phyloP scores from a whole-genome alignment of 441 rosid species.

The Isatis lusitanica region DNA sequence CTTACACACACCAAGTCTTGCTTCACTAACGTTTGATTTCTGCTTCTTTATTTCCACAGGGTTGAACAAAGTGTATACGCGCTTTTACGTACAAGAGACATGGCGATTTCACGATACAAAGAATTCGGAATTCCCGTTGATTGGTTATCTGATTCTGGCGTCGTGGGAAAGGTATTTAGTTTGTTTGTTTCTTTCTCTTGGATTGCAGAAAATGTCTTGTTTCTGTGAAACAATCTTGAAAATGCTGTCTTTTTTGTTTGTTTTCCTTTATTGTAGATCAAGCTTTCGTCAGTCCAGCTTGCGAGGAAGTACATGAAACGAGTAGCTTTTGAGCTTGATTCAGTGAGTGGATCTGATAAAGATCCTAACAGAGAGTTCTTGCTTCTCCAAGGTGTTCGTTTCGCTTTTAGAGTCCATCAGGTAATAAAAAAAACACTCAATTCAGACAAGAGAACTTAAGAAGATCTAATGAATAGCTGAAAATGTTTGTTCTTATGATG shows the following conservation, averaged over 20 bases:
- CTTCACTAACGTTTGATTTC: slow-evolving; percentile 15
- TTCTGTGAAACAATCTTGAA: neutral
- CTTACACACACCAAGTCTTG: slow-evolving; percentile 19
- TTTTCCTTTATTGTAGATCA: slow-evolving; percentile 52
- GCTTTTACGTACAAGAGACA: slow-evolving; percentile 89
- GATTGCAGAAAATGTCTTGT: neutral
- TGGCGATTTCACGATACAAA: slow-evolving; percentile 82
- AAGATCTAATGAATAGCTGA: neutral
- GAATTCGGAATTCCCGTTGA: slow-evolving; percentile 85
- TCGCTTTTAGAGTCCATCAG: slow-evolving; percentile 98
- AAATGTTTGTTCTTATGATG: neutral
- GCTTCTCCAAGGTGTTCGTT: slow-evolving; percentile 90
- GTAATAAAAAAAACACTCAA: slow-evolving; percentile 35
- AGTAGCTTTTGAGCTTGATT: slow-evolving; percentile 82
- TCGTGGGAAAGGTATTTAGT: slow-evolving; percentile 82
- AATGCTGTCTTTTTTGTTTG: slow-evolving; percentile 12
- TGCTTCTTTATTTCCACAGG: slow-evolving; percentile 38
- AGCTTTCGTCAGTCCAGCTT: slow-evolving; percentile 89
- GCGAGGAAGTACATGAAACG: slow-evolving; percentile 98
- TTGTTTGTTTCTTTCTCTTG: neutral
- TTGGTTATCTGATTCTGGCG: slow-evolving; percentile 85
- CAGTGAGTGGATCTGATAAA: slow-evolving; percentile 72
- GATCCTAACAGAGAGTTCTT: slow-evolving; percentile 93
- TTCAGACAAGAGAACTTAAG: neutral
- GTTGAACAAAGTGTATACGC: slow-evolving; percentile 93